Conservation (phyloP, 2,329 filamentous ascomycete genomes). For the Trichoderma sp. region DNA sequence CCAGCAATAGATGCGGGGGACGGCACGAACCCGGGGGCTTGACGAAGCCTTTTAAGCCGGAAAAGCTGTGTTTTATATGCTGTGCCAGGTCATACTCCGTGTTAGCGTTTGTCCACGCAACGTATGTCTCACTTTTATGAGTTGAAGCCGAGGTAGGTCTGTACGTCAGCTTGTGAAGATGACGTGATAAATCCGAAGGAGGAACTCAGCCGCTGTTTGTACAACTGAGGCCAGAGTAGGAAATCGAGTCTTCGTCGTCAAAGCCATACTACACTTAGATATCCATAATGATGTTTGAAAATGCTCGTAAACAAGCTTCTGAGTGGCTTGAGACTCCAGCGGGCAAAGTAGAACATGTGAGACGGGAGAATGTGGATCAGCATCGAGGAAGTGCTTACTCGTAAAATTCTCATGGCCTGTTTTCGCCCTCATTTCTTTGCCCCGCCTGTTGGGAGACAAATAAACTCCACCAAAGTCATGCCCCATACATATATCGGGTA, state of each 20-base stretch:
- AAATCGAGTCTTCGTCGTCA: neutral
- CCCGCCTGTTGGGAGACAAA: neutral
- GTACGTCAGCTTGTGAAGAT: neutral
- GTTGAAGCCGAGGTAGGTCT: neutral
- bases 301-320: neutral
- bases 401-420: neutral
- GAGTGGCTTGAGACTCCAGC: conserved; percentile 1
- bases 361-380: neutral
- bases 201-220: neutral
- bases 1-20: neutral
- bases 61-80: neutral
- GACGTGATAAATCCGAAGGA: neutral
- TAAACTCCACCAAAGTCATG: neutral
- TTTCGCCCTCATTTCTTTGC: neutral
- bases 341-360: neutral
- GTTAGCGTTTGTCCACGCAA: neutral
- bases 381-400: neutral
- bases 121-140: neutral
- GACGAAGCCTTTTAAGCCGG: neutral
- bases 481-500: neutral
- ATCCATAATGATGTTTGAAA: neutral
- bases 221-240: neutral
- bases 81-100: neutral
- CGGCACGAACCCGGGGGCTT: neutral
- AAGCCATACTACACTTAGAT: neutral